Base-by-base conservation (phyloP, 2,329 filamentous ascomycete species). In the Neofusicoccum parvum region DNA sequence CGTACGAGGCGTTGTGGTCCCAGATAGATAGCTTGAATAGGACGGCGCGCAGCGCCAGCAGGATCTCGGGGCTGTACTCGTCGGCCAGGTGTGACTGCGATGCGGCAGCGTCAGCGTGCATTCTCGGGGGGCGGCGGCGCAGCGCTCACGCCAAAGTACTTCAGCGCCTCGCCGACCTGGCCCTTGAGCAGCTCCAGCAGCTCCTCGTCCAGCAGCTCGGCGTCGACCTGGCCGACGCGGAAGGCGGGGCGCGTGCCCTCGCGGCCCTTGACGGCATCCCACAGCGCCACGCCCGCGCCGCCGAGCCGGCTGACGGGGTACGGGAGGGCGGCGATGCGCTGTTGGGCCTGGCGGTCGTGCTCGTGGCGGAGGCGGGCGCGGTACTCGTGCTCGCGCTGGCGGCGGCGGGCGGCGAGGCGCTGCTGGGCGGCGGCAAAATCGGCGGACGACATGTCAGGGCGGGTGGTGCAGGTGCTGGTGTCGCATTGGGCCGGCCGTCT, bases 21-120 rank as follows among this genome's bases (percentile, higher is more conserved):
- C 95, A 99, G 66, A 99, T 89, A 15, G 91, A 92, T 68, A 99
- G 86, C 79, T 99, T 99, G 83, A 97, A 99, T 7, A 99, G 82
- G 3, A 93, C 82, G 1, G 90, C 87, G 53, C 94, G 86, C 65
- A 99, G 83, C 0, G 83, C 86, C 34, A 97, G 84, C 68, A 90
- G 84, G 63, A 98, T 94, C 80, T 98, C 95, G 62, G 91, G 85
- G 14, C 89, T 88, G 88, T 92, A 97, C 73, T 96, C 92, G 76
- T 97, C 92, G 66, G 90, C 87, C 50, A 96, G 79, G 76, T 94
- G 87, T 15, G 83, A 75, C 76, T 83, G 67, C 53, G 4, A 37
- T 59, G 67, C 15, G 66, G 11, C 10, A 7, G 11, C 6, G 37
- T 39, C 37, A 39, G 37, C 37, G 37, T 15, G 37, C 9, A 12